Conservation (phyloP, 345 rosid species). For the Eucalyptus tenuipes region DNA sequence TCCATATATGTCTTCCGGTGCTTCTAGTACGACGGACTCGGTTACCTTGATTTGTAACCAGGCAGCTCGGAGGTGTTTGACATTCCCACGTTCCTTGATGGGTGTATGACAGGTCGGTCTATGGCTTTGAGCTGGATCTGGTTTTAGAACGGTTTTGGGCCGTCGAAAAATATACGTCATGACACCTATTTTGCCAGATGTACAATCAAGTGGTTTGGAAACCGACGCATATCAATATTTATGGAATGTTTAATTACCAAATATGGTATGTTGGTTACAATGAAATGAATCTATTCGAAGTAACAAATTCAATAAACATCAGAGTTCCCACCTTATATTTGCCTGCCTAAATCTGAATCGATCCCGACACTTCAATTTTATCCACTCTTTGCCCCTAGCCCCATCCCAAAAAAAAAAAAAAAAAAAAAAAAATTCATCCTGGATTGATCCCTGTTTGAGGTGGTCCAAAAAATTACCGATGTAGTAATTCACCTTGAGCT, state of each 20-base stretch:
- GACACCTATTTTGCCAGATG: not conserved
- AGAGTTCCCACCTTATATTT: not conserved
- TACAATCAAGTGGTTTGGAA: not conserved
- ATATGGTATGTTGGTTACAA: not conserved
- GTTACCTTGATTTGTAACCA: not conserved
- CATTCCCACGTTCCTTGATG: not conserved
- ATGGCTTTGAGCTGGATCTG: not conserved
- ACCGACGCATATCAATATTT: not conserved
- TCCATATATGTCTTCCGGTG: not conserved
- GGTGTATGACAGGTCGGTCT: not conserved
- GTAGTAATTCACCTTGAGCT: not conserved
- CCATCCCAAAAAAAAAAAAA: too few species aligned
- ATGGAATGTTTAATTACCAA: not conserved
- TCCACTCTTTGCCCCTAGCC: not conserved
- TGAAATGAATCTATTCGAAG: not conserved
- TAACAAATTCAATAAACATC: not conserved
- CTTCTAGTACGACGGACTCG: not conserved
- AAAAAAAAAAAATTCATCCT: not conserved
- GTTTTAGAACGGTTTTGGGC: not conserved
- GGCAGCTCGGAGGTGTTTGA: not conserved
- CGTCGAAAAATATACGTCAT: too few species aligned
- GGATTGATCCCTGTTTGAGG: not conserved
- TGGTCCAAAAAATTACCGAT: not conserved
- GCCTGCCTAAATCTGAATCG: not conserved
- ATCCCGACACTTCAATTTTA: not conserved